Conservation (phyloP, 129 eudicot species). For the Rutidosis leptorrhynchoides region DNA sequence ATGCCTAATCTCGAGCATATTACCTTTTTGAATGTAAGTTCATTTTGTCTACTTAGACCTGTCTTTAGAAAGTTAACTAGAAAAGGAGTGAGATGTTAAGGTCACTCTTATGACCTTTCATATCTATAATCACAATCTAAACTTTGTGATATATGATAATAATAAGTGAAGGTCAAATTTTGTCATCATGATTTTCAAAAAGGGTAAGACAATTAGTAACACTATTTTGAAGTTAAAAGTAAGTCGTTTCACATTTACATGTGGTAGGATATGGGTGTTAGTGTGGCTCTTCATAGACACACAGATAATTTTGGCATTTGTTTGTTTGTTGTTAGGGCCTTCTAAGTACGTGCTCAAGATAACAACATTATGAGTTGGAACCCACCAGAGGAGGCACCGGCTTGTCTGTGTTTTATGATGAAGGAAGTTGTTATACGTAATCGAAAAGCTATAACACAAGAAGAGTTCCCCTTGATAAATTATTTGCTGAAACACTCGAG, state of each 20-base stretch:
- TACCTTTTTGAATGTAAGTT: background rate
- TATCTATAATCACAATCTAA: background rate
- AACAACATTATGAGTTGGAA: background rate
- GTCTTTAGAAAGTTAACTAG: too few relatives aligned
- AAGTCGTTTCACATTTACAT: too few relatives aligned
- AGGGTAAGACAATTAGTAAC: too few relatives aligned
- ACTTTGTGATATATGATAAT: background rate
- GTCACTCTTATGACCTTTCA: too few relatives aligned
- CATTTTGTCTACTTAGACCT: background rate
- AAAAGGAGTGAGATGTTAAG: too few relatives aligned
- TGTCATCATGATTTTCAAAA: too few relatives aligned
- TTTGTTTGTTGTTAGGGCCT: background rate
- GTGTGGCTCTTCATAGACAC: too few relatives aligned
- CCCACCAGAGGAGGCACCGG: slow-evolving; percentile 22
- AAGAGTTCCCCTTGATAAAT: slow-evolving; percentile 22
- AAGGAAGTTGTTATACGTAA: slow-evolving; percentile 13
- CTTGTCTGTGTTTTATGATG: slow-evolving; percentile 19
- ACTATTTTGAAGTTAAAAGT: too few relatives aligned
- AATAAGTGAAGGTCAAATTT: too few relatives aligned
- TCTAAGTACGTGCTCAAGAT: background rate
- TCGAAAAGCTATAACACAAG: slow-evolving; percentile 4
- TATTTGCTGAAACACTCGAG: slow-evolving; percentile 16
- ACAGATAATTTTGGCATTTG: background rate
- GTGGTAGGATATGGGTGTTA: too few relatives aligned
- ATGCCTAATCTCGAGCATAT: background rate